Evolutionary conservation across 2,329 filamentous ascomycete species (phyloP).

Genomic region (Torrubiella hemipterigena): DNA sequence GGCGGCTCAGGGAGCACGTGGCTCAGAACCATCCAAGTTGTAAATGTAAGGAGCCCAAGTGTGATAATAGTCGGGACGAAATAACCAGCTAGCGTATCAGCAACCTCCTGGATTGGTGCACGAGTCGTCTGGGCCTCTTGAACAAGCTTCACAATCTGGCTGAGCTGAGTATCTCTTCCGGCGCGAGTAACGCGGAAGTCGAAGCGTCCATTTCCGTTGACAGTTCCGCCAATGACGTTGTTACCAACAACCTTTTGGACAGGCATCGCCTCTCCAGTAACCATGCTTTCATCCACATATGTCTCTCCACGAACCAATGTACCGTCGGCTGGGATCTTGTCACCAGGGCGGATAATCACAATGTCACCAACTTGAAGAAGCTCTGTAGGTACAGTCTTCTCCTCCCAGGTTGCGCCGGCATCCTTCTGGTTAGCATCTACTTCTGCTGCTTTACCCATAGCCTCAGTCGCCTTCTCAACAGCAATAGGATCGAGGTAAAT

Average conservation of each 20-base stretch:
- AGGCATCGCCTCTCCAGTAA: constrained; percentile 93
- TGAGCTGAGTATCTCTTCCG: constrained; percentile 89
- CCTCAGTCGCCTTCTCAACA: constrained; percentile 77
- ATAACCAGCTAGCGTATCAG: constrained; percentile 82
- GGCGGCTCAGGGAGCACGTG: constrained; percentile 78
- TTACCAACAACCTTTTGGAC: constrained; percentile 78
- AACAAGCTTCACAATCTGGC: constrained; percentile 96
- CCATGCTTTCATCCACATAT: constrained; percentile 96
- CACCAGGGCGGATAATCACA: constrained; percentile 83
- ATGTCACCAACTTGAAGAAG: constrained; percentile 89
- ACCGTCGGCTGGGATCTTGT: constrained; percentile 94
- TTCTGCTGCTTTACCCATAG: constrained; percentile 39
- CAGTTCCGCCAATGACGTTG: constrained; percentile 79
- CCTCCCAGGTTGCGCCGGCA: constrained; percentile 56
- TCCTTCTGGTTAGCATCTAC: constrained; percentile 11
- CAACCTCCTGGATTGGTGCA: constrained; percentile 87
- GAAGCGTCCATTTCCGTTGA: constrained; percentile 83
- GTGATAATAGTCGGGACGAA: constrained; percentile 85
- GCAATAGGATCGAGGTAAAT: constrained; percentile 94
- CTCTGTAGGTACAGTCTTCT: constrained; percentile 83
- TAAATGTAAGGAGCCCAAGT: constrained; percentile 75
- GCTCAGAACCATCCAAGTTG: constrained; percentile 89
- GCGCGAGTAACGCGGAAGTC: constrained; percentile 89
- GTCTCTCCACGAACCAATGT: constrained; percentile 78
- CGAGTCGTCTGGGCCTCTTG: constrained; percentile 92